Evolutionary conservation across 2,329 filamentous ascomycete species (phyloP), one percentile per base, ranked within the genome.

Genomic region (Colletotrichum eremochloae): DNA sequence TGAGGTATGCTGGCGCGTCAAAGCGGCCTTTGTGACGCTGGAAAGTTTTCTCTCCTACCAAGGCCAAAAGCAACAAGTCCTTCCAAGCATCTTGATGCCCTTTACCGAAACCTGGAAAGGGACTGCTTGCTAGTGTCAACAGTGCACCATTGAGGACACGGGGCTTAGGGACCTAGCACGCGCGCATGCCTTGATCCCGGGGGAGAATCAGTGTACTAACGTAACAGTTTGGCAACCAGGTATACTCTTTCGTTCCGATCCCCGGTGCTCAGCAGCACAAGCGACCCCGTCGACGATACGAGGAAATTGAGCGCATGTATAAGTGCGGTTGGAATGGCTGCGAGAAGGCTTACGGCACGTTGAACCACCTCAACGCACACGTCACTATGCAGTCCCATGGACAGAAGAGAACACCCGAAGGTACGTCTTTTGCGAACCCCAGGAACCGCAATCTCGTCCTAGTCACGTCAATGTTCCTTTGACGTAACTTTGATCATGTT

Each of bases 251-350:
- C 79, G 96, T 98, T 42, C 96, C 96, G 0, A 98, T 98, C 78
- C 96, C 96, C 2, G 96, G 96, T 75, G 94, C 96, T 15, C 95
- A 98, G 81, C 96, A 99, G 81, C 96, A 98, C 82, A 99, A 99
- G 86, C 91, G 96, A 71, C 96, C 96, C 15, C 90, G 96, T 75
- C 89, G 96, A 78, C 91, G 96, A 66, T 99, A 98, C 78, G 96
- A 99, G 83, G 96, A 99, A 81, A 99, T 99, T 77, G 96, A 99
- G 86, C 92, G 96, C 80, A 98, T 99, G 96, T 98, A 99, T 87
- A 98, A 98, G 84, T 99, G 96, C 80, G 96, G 96, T 36, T 98
- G 95, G 94, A 96, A 98, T 76, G 95, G 95, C 11, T 99, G 96
- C 80, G 96, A 99, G 83, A 99, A 99, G 85, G 96, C 96, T 3